phyloP scores from a whole-genome alignment of 495 filamentous ascomycete species.

The Neurospora intermedia region DNA sequence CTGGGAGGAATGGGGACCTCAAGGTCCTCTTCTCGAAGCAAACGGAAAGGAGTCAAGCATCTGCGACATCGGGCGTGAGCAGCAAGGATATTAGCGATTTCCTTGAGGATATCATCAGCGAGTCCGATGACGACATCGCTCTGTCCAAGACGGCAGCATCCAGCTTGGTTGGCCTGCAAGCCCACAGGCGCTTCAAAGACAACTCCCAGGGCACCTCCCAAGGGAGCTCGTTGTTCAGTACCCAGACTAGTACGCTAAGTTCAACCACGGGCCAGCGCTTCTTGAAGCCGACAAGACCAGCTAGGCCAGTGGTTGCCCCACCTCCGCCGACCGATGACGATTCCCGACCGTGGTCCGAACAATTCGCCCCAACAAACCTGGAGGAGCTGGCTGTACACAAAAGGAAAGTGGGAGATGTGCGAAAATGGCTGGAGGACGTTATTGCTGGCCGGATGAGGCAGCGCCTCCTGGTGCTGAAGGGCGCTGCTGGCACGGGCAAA shows the following conservation, averaged over 20 bases:
- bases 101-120: conserved; percentile 38
- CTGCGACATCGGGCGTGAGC: not conserved
- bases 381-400: conserved; percentile 87
- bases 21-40: conserved; percentile 43
- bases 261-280: conserved; percentile 27
- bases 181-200: conserved; percentile 33
- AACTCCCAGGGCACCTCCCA: not conserved
- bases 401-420: conserved; percentile 81
- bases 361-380: conserved; percentile 61
- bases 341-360: conserved; percentile 73
- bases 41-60: conserved; percentile 28
- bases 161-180: conserved; percentile 35
- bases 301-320: conserved; percentile 6
- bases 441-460: conserved; percentile 52
- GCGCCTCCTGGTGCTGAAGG: conserved; percentile 73
- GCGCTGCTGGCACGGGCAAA: conserved; percentile 88
- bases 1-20: conserved; percentile 37
- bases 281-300: conserved; percentile 9
- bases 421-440: conserved; percentile 65
- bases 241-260: conserved; percentile 5
- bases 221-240: not conserved
- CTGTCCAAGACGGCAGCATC: conserved; percentile 26
- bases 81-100: not conserved
- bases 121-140: conserved; percentile 38
- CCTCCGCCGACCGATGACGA: conserved; percentile 23